Conservation (phyloP, 176 grass and related monocot genomes). For the Tillandsia leiboldiana region DNA sequence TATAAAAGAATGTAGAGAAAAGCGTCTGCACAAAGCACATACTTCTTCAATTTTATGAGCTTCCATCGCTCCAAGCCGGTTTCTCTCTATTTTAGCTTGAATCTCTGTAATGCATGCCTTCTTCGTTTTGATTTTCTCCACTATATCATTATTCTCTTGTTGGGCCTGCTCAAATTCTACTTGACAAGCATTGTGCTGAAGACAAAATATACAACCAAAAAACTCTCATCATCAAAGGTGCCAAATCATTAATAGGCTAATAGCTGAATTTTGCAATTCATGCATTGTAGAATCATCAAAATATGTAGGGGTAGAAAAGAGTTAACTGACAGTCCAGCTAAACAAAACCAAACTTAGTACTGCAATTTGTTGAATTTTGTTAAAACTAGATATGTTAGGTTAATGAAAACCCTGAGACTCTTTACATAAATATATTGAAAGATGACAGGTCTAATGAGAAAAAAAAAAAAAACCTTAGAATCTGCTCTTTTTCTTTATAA, state of each 20-base stretch:
- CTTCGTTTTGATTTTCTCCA: conserved; percentile 51
- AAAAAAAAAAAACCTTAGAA: neutral
- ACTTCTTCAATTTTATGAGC: conserved; percentile 62
- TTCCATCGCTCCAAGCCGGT: conserved; percentile 47
- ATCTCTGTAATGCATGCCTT: conserved; percentile 40
- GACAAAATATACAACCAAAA: conserved; percentile 3
- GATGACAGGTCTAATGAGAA: neutral
- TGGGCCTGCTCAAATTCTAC: conserved; percentile 55
- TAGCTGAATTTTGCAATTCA: neutral
- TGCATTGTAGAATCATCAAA: neutral
- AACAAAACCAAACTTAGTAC: neutral
- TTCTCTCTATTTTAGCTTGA: conserved; percentile 50
- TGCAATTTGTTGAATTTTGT: neutral
- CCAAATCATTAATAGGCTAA: neutral
- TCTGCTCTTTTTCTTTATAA: too few species aligned
- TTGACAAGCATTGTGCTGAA: conserved; percentile 65
- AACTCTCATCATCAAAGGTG: neutral
- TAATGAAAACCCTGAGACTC: neutral
- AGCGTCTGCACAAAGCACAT: conserved; percentile 3
- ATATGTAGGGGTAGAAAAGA: neutral
- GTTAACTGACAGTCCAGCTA: neutral
- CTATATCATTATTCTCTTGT: conserved; percentile 62
- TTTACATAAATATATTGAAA: too few species aligned
- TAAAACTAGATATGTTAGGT: neutral
- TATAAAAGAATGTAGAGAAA: neutral